Evolutionary conservation across 257 asterid species (phyloP).

Genomic region (Fraxinus excelsior): DNA sequence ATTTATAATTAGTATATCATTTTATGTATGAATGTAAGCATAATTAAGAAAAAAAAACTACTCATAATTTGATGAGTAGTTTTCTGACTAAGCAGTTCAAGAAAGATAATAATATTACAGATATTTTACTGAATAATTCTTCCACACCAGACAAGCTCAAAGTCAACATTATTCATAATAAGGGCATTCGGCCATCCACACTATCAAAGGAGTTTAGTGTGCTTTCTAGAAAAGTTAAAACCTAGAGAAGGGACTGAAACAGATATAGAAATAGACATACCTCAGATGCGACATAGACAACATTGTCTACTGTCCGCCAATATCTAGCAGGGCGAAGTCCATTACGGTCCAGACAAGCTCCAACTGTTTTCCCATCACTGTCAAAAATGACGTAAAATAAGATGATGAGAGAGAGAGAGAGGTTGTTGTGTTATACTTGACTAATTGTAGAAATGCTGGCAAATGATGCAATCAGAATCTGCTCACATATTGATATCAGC

Average conservation of each 20-base stretch:
- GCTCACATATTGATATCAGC: neutral
- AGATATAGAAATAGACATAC: conserved; percentile 42
- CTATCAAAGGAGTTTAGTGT: neutral
- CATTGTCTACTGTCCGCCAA: conserved; percentile 92
- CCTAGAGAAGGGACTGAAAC: neutral
- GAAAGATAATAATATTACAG: conserved; percentile 11
- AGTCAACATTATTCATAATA: neutral
- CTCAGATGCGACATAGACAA: conserved; percentile 99
- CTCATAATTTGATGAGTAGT: conserved; percentile 4
- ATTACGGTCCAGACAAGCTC: conserved; percentile 99
- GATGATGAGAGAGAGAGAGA: conserved; percentile 9
- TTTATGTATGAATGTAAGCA: neutral
- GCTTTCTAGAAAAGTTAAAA: neutral
- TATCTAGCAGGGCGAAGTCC: conserved; percentile 99
- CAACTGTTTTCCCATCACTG: conserved; percentile 99
- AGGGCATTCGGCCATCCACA: neutral
- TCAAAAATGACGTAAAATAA: conserved; percentile 24
- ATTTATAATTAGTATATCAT: conserved; percentile 23
- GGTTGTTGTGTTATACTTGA: neutral
- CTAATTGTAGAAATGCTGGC: neutral
- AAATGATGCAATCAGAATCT: neutral
- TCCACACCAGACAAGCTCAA: neutral
- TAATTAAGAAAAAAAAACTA: neutral
- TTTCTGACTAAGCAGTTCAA: conserved; percentile 13
- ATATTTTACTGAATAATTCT: neutral